Evolutionary conservation across 1,139 yeast genomes (phyloP).

Genomic region (Casaregolazyma lundiana): DNA sequence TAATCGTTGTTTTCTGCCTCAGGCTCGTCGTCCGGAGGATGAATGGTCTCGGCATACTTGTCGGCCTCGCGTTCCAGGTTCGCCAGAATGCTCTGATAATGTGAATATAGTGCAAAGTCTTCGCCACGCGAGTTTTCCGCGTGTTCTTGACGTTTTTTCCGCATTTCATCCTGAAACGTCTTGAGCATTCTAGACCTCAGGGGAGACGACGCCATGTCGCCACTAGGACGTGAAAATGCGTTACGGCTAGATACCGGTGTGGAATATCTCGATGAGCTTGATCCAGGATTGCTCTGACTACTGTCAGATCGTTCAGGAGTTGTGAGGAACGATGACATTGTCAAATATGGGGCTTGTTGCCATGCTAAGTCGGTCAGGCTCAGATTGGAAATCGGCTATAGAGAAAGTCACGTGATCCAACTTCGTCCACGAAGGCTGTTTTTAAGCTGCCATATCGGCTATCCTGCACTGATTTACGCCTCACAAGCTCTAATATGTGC

Average conservation of each 20-base stretch:
- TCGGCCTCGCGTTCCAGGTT: conserved; percentile 15
- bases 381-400: too few species aligned
- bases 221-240: conserved; percentile 5
- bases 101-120: conserved; percentile 11
- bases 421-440: too few species aligned
- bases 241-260: neutral
- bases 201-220: conserved; percentile 5
- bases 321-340: conserved; percentile 9
- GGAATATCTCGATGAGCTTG: neutral
- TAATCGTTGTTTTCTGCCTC: conserved; percentile 11
- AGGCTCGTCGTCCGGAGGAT: conserved; percentile 13
- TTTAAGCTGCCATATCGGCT: too few species aligned
- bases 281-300: neutral
- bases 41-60: conserved; percentile 3
- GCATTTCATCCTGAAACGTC: conserved; percentile 6
- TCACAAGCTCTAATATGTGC: too few species aligned
- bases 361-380: too few species aligned
- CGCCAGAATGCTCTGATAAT: conserved; percentile 11
- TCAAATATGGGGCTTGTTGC: too few species aligned
- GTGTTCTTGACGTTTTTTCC: conserved; percentile 7
- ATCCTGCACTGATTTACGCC: too few species aligned
- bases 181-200: conserved; percentile 4
- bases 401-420: too few species aligned
- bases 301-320: conserved; percentile 1
- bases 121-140: conserved; percentile 4